Conservation (phyloP, 148 eudicot genomes). For the Drosera capensis region DNA sequence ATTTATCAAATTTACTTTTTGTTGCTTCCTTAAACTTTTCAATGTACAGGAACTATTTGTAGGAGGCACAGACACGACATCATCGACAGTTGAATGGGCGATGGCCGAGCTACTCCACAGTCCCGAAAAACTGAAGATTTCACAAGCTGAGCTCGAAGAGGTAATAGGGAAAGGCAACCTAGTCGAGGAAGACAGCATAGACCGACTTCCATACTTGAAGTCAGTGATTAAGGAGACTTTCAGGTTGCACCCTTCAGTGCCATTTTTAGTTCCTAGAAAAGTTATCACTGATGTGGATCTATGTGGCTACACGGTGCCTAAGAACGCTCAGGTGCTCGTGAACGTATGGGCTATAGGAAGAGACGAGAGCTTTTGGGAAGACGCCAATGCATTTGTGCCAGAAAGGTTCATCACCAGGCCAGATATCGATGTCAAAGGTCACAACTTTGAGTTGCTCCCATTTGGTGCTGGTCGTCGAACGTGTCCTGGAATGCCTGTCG, state of each 20-base stretch:
- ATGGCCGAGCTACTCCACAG: not conserved
- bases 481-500: not conserved
- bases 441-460: not conserved
- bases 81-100: conserved; percentile 1
- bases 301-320: not conserved
- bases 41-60: not conserved
- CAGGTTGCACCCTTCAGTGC: not conserved
- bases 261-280: not conserved
- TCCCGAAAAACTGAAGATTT: not conserved
- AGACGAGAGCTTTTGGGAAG: not conserved
- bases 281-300: not conserved
- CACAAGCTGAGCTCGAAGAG: not conserved
- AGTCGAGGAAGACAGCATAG: not conserved
- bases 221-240: not conserved
- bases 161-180: not conserved
- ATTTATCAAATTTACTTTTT: not conserved
- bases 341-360: conserved; percentile 4
- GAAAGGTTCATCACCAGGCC: not conserved
- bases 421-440: not conserved
- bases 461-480: conserved; percentile 1
- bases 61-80: not conserved
- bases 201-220: not conserved
- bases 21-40: too few relatives aligned
- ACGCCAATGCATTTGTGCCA: not conserved
- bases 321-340: not conserved